Evolutionary conservation across 2,329 filamentous ascomycete genomes (phyloP), one percentile per base, ranked within the genome.

Genomic region (Emmonsiellopsis sp.): DNA sequence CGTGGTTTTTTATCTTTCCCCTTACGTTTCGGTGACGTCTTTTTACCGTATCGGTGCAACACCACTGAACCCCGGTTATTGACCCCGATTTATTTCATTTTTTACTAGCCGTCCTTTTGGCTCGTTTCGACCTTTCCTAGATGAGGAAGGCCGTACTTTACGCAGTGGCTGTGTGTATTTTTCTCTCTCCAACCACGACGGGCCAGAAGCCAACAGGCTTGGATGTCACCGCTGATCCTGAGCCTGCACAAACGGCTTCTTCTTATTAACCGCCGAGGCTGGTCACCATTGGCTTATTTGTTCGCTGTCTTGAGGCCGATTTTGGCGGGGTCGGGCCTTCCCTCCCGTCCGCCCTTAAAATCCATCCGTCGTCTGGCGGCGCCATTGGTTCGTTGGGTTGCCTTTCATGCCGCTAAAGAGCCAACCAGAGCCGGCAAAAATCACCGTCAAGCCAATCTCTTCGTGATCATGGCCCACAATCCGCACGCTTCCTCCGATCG

Each of bases 41-140:
- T 52, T 32, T 52, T 52, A 52, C 50, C 37, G 50, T 52, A 47
- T 47, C 9, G 11, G 31, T 20, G n/a, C 40, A 13, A n/a, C 20
- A 45, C 40, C 50, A 52, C 20, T 46, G 31, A 40, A 9, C n/a
- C 7, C 32, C 13, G 11, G 11, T 15, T 13, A 11, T 30, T 13
- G 11, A 15, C 4, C 31, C 16, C 32, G 41, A 37, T 38, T 52
- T 40, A 61, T 52, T 43, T 56, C 52, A 51, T 45, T 50, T 43
- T 65, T 59, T 61, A 44, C 54, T 53, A 32, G 45, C 44, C 16
- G 45, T 16, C 34, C 30, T 48, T 48, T 32, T 34, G 5, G 6
- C 47, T 13, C 7, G 34, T 49, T 49, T 41, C 7, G 16, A 7
- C 20, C 49, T 35, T 35, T 42, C 32, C 30, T 3, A n/a, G 42